Evolutionary conservation across 2,329 filamentous ascomycete genomes (phyloP).

Genomic region (Aureobasidium mangrovei): DNA sequence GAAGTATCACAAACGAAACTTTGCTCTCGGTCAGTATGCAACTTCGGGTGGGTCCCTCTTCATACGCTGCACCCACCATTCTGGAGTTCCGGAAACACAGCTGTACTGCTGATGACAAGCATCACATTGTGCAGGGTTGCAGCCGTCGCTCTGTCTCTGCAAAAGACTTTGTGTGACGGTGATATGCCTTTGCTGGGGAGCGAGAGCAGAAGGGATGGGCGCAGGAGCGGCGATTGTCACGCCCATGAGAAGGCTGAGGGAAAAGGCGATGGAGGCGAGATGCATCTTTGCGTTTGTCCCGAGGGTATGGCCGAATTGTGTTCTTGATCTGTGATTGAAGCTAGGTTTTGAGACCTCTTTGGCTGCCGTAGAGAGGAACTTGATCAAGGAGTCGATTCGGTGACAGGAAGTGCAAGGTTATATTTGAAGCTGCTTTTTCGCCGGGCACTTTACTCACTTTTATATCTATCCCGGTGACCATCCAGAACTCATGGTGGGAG

Average conservation of each 20-base stretch:
- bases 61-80: not conserved
- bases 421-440: too few species aligned
- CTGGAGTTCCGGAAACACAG: not conserved
- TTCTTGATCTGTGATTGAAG: not conserved
- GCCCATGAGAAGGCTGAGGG: not conserved
- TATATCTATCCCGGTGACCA: not conserved
- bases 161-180: not conserved
- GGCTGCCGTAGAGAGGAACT: too few species aligned
- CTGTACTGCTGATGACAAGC: not conserved
- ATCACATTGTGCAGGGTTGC: conserved; percentile 1
- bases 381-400: too few species aligned
- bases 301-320: too few species aligned
- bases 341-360: too few species aligned
- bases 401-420: too few species aligned
- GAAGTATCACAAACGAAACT: conserved; percentile 6
- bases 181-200: not conserved
- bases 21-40: not conserved
- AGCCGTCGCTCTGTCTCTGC: not conserved
- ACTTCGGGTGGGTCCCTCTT: not conserved
- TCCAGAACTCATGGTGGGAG: not conserved
- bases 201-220: not conserved
- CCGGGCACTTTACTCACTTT: not conserved
- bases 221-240: not conserved
- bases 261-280: not conserved
- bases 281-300: conserved; percentile 5